Evolutionary conservation across 164 flowering plant species (phyloP).

Genomic region (Magnolia changhungtana): DNA sequence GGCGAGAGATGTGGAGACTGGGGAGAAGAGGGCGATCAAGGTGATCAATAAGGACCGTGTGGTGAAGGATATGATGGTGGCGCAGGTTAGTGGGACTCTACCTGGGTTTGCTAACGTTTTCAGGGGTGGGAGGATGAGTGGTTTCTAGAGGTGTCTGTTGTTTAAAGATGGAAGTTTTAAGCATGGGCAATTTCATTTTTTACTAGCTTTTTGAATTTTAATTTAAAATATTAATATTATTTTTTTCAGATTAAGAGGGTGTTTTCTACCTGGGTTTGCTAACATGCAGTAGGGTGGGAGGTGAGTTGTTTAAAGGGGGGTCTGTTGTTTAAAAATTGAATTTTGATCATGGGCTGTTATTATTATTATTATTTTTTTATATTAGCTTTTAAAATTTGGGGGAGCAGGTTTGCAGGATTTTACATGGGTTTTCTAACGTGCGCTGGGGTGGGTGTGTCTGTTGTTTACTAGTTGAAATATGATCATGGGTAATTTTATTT

Average conservation of each 20-base stretch:
- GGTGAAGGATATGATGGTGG: conserved; percentile 13
- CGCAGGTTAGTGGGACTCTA: conserved; percentile 7
- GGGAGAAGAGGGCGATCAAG: conserved; percentile 18
- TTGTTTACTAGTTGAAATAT: neutral
- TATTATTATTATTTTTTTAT: too few relatives aligned
- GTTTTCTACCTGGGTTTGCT: too few relatives aligned
- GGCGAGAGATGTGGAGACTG: conserved; percentile 18
- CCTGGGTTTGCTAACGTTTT: neutral
- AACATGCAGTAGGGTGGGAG: too few relatives aligned
- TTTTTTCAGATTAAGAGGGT: too few relatives aligned
- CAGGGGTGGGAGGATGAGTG: neutral
- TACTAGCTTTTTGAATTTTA: too few relatives aligned
- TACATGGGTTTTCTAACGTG: neutral
- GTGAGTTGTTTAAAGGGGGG: too few relatives aligned
- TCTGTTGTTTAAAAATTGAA: too few relatives aligned
- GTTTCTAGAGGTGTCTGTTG: neutral
- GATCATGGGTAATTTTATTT: neutral
- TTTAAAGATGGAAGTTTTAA: neutral
- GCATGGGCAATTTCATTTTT: neutral
- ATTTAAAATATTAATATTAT: too few relatives aligned
- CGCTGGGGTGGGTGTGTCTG: neutral
- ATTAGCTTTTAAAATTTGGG: neutral
- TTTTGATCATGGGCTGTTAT: too few relatives aligned
- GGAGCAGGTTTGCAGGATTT: conserved; percentile 11
- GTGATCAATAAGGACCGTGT: conserved; percentile 12